A percentile compares a stretch with the other conserved stretches of the same genome.
phyloP scores from a whole-genome alignment of 441 rosid genomes.

The Mallotus repandus region DNA sequence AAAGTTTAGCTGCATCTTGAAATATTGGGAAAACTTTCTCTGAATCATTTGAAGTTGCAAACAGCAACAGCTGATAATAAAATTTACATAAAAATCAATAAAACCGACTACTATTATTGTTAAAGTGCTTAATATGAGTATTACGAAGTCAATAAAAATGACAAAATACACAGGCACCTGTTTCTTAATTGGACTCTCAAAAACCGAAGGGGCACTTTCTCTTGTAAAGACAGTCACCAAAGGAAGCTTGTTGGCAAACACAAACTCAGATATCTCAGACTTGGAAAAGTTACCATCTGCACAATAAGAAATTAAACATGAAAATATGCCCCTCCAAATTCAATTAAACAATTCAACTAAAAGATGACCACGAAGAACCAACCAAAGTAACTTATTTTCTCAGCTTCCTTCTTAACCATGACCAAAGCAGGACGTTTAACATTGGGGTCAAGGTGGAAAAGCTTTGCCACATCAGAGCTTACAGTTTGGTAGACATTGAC shows the following conservation, averaged over 20 bases:
- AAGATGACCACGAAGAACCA: conserved; percentile 28
- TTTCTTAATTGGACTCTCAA: conserved; percentile 83
- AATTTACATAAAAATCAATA: conserved; percentile 21
- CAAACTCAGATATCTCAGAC: conserved; percentile 64
- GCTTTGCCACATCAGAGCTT: conserved; percentile 80
- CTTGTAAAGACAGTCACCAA: conserved; percentile 74
- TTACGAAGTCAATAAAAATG: not conserved
- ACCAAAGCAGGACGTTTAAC: conserved; percentile 79
- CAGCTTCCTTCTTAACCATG: conserved; percentile 73
- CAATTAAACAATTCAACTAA: conserved; percentile 9
- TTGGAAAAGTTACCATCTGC: conserved; percentile 86
- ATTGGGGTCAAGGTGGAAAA: conserved; percentile 79
- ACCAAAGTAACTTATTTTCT: conserved; percentile 77
- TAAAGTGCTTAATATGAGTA: not conserved
- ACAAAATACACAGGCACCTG: conserved; percentile 46
- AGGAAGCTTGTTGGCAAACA: conserved; percentile 84
- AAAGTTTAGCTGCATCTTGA: conserved; percentile 78
- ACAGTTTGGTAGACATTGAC: conserved; percentile 89
- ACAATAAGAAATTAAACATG: conserved; percentile 24
- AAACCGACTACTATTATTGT: not conserved
- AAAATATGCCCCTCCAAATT: conserved; percentile 15
- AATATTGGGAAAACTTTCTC: conserved; percentile 60
- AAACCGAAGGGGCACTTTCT: conserved; percentile 74
- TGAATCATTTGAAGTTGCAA: conserved; percentile 62
- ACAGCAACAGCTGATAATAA: conserved; percentile 59